Conservation (phyloP, 2,329 filamentous ascomycete genomes). For the Verticillium longisporum region DNA sequence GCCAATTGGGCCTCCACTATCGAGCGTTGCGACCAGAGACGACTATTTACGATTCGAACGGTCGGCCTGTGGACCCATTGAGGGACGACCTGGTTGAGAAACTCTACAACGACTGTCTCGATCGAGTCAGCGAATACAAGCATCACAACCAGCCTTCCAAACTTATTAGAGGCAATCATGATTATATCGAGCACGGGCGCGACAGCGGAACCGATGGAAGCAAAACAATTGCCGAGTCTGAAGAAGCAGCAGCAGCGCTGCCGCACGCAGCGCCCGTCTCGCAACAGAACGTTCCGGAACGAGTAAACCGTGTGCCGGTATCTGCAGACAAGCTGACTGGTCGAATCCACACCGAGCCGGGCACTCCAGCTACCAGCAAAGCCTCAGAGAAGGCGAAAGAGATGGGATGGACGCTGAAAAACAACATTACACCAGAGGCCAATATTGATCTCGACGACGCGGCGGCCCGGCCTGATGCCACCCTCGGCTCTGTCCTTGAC, state of each 20-base stretch:
- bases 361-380: slow-evolving; percentile 60
- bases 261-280: slow-evolving; percentile 46
- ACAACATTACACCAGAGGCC: slow-evolving; percentile 53
- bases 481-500: slow-evolving; percentile 85
- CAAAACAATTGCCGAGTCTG: slow-evolving; percentile 65
- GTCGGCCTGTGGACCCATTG: slow-evolving; percentile 67
- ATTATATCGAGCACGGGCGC: slow-evolving; percentile 73
- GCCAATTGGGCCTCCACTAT: slow-evolving; percentile 81
- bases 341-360: slow-evolving; percentile 63
- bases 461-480: slow-evolving; percentile 59
- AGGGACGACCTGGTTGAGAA: slow-evolving; percentile 82
- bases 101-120: slow-evolving; percentile 90
- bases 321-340: slow-evolving; percentile 66
- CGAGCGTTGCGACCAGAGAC: slow-evolving; percentile 74
- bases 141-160: slow-evolving; percentile 65
- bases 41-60: slow-evolving; percentile 82
- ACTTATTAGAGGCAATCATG: slow-evolving; percentile 74
- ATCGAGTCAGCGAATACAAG: slow-evolving; percentile 85
- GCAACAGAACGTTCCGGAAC: slow-evolving; percentile 45
- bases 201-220: slow-evolving; percentile 66
- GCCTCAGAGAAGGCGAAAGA: slow-evolving; percentile 70
- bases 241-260: slow-evolving; percentile 61
- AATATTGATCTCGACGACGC: slow-evolving; percentile 66
- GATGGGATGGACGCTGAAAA: slow-evolving; percentile 76
- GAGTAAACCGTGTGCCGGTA: slow-evolving; percentile 53